These are phyloP conservation scores for Tricholoma hemisulphureum DNA, from an alignment of 768 basidiomycete genomes.

Conservation along the genomic window DNA sequence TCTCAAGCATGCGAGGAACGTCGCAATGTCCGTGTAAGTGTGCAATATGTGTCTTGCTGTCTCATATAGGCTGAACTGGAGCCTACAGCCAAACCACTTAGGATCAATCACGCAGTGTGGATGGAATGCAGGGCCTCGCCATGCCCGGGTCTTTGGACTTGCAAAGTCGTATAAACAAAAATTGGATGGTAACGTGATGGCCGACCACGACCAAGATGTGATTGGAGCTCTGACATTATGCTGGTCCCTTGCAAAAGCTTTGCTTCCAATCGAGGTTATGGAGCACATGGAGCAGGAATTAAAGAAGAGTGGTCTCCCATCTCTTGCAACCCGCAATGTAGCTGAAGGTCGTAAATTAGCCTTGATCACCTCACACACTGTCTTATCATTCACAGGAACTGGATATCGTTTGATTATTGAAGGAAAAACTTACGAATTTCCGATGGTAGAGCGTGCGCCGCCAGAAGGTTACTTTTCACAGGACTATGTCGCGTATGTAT, in stretches of 20 bases:
- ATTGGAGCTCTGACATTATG: not conserved
- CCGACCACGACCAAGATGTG: not conserved
- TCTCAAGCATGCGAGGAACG: not conserved
- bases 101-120: not conserved
- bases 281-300: not conserved
- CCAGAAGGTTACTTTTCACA: conserved; percentile 3
- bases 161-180: not conserved
- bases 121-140: not conserved
- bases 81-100: not conserved
- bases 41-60: not conserved
- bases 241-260: not conserved
- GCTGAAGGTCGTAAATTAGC: not conserved
- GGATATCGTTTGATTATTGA: not conserved
- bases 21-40: not conserved
- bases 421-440: not conserved
- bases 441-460: not conserved
- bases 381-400: not conserved
- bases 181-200: not conserved
- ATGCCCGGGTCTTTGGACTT: not conserved
- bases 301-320: not conserved
- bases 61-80: too few species aligned
- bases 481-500: conserved; percentile 1
- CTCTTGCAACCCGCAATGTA: not conserved
- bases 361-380: not conserved
- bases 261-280: not conserved